Conservation (phyloP, 2,329 filamentous ascomycete genomes). For the Xylariaceae sp. region DNA sequence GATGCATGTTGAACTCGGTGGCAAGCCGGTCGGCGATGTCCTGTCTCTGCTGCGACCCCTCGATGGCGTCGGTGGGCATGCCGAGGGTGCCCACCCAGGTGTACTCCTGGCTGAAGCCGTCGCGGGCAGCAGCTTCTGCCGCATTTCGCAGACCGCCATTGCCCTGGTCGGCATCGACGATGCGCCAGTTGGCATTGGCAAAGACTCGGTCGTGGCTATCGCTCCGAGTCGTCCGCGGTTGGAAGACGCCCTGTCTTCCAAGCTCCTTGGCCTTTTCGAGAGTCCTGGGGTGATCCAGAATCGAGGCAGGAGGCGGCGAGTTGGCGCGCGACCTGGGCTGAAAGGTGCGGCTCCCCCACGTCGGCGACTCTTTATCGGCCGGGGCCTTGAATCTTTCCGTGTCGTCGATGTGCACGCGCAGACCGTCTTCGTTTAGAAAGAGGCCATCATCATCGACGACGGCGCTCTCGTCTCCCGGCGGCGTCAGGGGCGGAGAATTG, state of each 20-base stretch:
- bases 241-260: constrained; percentile 48
- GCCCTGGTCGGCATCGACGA: constrained; percentile 80
- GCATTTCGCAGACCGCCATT: constrained; percentile 91
- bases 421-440: constrained; percentile 51
- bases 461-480: constrained; percentile 36
- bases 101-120: constrained; percentile 63
- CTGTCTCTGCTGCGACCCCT: constrained; percentile 64
- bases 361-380: constrained; percentile 65
- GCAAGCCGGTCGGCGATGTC: constrained; percentile 78
- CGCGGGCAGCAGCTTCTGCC: constrained; percentile 66
- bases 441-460: constrained; percentile 28
- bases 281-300: constrained; percentile 59
- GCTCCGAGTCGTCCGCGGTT: constrained; percentile 47
- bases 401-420: constrained; percentile 48
- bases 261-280: constrained; percentile 51
- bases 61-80: constrained; percentile 84
- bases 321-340: constrained; percentile 72
- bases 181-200: constrained; percentile 71
- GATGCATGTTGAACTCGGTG: constrained; percentile 72
- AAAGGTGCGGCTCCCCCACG: constrained; percentile 68
- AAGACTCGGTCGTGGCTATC: constrained; percentile 64
- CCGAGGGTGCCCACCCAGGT: constrained; percentile 90
- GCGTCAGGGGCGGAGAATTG: constrained; percentile 50
- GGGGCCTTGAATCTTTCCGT: constrained; percentile 49
- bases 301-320: constrained; percentile 65